Base-by-base conservation (phyloP, 202 grass and related monocot genomes). In the Elaeis oleifera region DNA sequence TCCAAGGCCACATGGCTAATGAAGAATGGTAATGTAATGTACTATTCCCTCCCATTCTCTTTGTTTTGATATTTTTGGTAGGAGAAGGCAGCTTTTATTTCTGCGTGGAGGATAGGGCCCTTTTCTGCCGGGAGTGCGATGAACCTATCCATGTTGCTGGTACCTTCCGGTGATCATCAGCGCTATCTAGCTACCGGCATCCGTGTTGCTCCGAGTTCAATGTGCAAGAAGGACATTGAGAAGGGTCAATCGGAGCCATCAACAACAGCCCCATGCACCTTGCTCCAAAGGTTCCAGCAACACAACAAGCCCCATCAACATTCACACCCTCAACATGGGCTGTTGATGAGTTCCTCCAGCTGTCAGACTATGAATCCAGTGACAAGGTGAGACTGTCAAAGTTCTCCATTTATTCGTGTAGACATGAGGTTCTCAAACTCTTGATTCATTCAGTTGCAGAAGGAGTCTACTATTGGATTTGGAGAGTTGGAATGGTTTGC, bases 1-100 rank as follows among this genome's bases (percentile, higher is more conserved):
- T 44, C 36, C 36, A 44, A 14, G 36, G 2, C 36, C 36, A 44
- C 36, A 44, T 44, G 36, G 9, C 36, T 1, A 44, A 44, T 44
- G 36, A 13, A 44, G 36, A 44, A 44, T 44, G 36, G 15, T 18
- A 6, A 32, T 36, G 24, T 55, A 18, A 56, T 67, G 27, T 15
- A 53, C 5, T 6, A 51, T 24, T 8, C 50, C 22, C 24, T 59
- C 4, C 13, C 5, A 0, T 59, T 16, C 9, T 16, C 20, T 59
- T 21, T 3, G 11, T 13, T 44, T 44, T 14, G 16, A 68, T 56
- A 6, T 55, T 9, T 56, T 68, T 68, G 51, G 3, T 56, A 90
- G 90, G 90, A 95, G 80, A 95, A 90, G 73, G 82, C 85, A 44
- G 90, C 90, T 11, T 87, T 95, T 64, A 95, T 95, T 63, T 95